A percentile compares a stretch with the other conserved stretches of the same genome.
Evolutionary conservation across 306 rosid genomes (phyloP).

Genomic region (Malus domestica): ASM211411v1 NC_041796.1:11128501-11129000

Average conservation of each 20-base stretch:
- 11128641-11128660: background rate
- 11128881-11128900: conserved; percentile 15
- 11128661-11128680: background rate
- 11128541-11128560: background rate
- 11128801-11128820: conserved; percentile 75
- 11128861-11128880: conserved; percentile 70
- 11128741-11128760: conserved; percentile 69
- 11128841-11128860: conserved; percentile 86
- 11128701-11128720: conserved; percentile 44
- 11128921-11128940: background rate
- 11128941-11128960: background rate
- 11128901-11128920: conserved; percentile 10
- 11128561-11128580: background rate
- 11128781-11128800: conserved; percentile 66
- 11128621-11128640: background rate
- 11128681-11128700: background rate
- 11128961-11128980: conserved; percentile 74
- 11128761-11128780: conserved; percentile 47
- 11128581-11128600: background rate
- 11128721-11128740: conserved; percentile 70
- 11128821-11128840: conserved; percentile 67
- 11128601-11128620: background rate
- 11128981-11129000: conserved; percentile 58
- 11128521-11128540: background rate
- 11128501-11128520: background rate